Evolutionary conservation across 257 asterid genomes (phyloP), one percentile per base, ranked within the genome.

Genomic region (Salvia miltiorrhiza): DNA sequence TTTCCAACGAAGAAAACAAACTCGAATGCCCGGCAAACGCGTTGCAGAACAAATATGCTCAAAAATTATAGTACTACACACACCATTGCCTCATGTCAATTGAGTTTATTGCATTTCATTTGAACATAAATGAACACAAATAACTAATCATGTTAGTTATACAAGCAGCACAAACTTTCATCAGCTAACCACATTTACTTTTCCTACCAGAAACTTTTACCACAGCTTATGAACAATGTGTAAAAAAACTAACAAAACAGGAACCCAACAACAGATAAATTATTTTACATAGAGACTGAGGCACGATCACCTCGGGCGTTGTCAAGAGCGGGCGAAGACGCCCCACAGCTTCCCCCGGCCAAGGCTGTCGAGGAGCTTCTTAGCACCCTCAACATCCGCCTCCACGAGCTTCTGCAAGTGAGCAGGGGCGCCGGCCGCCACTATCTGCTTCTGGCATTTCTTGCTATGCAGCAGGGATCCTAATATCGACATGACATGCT

Each of bases 271-370:
- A 66, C 13, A 39, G 7, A 67, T 63, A 63, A 52, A 73, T 56
- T 74, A 74, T 78, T 71, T 50, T 78, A 80, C 82, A 79, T 68
- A 74, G 78, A 72, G 77, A 66, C 54, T 32, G 43, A 37, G 43
- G 24, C 71, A 48, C 32, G n/a, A 40, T 55, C 67, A 56, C 65
- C 59, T 41, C 45, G 2, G 6, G 52, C 35, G n/a, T 50, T 9
- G 67, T 39, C 28, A 71, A 45, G 71, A 73, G 66, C 87, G 75
- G 41, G 76, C 70, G 50, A 93, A 82, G 59, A 90, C 90, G 47
- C 94, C 87, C 98, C 97, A 90, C 9, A 88, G 71, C 82, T 88
- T 90, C 23, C 94, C 85, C 13, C 74, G 80, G 6, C 85, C 83
- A 23, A 93, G 83, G 64, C 83, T 57, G 19, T 88, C 95, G 7